These are phyloP conservation scores for Mycena indigotica DNA, from an alignment of 768 basidiomycete species.

Conservation along the genomic window DNA sequence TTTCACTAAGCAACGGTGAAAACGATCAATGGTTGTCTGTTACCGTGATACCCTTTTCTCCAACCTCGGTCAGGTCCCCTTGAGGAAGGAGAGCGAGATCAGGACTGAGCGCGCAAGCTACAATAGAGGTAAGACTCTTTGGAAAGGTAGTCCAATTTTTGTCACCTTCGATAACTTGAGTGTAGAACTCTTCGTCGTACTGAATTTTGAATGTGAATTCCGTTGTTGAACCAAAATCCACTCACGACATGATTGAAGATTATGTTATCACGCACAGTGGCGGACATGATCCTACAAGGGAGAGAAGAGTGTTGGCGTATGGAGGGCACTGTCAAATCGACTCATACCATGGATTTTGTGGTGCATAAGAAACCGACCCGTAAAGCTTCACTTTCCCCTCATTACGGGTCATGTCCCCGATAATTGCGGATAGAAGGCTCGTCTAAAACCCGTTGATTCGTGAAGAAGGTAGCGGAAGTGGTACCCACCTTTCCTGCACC, in stretches of 20 bases:
- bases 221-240: background rate
- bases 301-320: background rate
- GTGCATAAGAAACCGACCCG: conserved; percentile 79
- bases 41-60: conserved; percentile 79
- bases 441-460: conserved; percentile 44
- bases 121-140: conserved; percentile 18
- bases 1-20: background rate
- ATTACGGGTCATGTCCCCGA: conserved; percentile 81
- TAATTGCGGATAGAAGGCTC: conserved; percentile 74
- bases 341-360: conserved; percentile 81
- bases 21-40: conserved; percentile 21
- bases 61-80: conserved; percentile 84
- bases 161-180: conserved; percentile 83
- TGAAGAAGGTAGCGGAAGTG: background rate
- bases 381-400: conserved; percentile 73
- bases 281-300: conserved; percentile 71
- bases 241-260: conserved; percentile 70
- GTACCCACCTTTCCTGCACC: conserved; percentile 85
- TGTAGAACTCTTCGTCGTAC: conserved; percentile 84
- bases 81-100: conserved; percentile 80
- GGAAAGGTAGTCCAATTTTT: conserved; percentile 1
- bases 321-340: background rate
- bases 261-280: conserved; percentile 88
- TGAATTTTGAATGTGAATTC: conserved; percentile 21
- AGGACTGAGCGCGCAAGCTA: conserved; percentile 80